Percentiles rank a stretch among this genome's conserved stretches.
phyloP scores from a whole-genome alignment of 176 grass and related monocot genomes.

The Oryza rufipogon region DNA sequence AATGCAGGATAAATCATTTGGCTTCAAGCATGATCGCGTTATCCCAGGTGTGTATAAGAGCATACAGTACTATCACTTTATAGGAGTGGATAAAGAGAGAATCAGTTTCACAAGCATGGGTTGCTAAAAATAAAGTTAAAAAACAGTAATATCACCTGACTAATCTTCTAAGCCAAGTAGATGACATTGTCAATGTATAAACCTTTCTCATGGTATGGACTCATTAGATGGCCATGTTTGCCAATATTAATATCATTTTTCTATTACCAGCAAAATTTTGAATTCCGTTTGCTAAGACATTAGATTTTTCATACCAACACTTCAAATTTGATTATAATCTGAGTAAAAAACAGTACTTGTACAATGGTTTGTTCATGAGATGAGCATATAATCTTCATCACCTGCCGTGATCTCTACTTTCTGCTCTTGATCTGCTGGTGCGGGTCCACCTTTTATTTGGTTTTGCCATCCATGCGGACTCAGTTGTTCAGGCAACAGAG shows the following conservation, averaged over 20 bases:
- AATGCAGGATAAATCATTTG: conserved; percentile 84
- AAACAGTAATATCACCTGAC: neutral
- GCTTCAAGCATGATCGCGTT: conserved; percentile 75
- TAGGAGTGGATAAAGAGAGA: neutral
- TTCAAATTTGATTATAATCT: conserved; percentile 13
- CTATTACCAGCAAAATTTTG: neutral
- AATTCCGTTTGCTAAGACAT: conserved; percentile 20
- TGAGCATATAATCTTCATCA: neutral
- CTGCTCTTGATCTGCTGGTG: neutral
- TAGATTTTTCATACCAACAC: conserved; percentile 22
- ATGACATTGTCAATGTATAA: neutral
- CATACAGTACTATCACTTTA: neutral
- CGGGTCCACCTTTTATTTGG: neutral
- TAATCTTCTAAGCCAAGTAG: too few species aligned
- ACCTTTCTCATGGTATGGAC: neutral
- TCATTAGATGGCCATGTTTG: conserved; percentile 10
- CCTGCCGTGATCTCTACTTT: neutral
- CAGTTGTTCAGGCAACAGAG: neutral
- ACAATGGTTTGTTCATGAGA: neutral
- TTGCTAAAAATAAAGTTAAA: conserved; percentile 28
- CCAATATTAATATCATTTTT: neutral
- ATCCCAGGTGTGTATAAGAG: conserved; percentile 51
- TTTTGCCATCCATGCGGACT: neutral
- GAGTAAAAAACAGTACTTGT: neutral
- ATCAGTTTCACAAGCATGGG: conserved; percentile 6